Percentiles rank a stretch among this genome's conserved stretches.
Evolutionary conservation across 352 stramenopile species (phyloP).

Genomic region (Pythium myriotylum): DNA sequence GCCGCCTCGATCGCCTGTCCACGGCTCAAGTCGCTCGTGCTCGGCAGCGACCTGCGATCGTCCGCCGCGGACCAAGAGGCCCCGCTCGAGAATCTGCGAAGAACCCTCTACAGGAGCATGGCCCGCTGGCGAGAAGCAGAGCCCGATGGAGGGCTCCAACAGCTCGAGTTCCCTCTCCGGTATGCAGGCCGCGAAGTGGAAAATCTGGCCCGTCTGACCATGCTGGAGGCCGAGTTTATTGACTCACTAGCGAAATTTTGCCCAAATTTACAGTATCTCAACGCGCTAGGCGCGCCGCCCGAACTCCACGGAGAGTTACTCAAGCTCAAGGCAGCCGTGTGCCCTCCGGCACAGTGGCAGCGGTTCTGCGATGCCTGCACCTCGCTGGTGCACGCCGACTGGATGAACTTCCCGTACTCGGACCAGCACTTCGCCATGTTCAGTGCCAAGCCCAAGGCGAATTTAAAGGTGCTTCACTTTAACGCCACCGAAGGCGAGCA

Average conservation of each 20-base stretch:
- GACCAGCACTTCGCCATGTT: conserved; percentile 20
- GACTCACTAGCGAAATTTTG: conserved; percentile 15
- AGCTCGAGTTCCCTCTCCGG: conserved; percentile 18
- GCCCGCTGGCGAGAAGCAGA: neutral
- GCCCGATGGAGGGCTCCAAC: conserved; percentile 2
- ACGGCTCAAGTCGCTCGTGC: conserved; percentile 5
- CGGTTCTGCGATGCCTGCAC: neutral
- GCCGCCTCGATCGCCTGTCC: conserved; percentile 9
- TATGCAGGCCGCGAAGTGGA: conserved; percentile 1
- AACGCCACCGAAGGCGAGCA: conserved; percentile 15
- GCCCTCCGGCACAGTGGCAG: conserved; percentile 11
- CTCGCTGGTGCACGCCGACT: conserved; percentile 7
- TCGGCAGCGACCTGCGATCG: neutral
- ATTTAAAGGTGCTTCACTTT: conserved; percentile 7
- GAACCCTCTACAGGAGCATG: conserved; percentile 6
- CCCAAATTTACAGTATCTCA: conserved; percentile 11
- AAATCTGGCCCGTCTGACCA: neutral
- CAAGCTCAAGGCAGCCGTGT: neutral
- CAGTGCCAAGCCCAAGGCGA: neutral
- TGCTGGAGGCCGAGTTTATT: conserved; percentile 15
- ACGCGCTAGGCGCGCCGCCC: conserved; percentile 1
- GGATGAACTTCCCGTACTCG: conserved; percentile 18
- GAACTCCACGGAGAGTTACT: conserved; percentile 1
- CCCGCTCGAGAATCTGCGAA: neutral
- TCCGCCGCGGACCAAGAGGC: neutral